A percentile compares a stretch with the other conserved stretches of the same genome.
Conservation (phyloP, 441 rosid genomes). For the Bruguiera hainesii region DNA sequence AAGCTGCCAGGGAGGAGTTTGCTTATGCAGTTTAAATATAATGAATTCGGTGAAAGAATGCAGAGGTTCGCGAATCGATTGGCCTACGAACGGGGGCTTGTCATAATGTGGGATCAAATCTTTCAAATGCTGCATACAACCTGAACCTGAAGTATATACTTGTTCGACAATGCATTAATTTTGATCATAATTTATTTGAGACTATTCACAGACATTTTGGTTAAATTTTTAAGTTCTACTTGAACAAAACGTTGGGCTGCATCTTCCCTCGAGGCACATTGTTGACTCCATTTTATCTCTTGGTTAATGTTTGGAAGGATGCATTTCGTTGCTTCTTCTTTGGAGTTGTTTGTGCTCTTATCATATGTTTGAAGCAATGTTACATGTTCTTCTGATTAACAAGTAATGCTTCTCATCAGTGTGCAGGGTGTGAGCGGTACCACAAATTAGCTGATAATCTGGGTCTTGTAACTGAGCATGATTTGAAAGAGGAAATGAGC, state of each 20-base stretch:
- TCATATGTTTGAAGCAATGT: constrained; percentile 7
- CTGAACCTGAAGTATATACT: neutral
- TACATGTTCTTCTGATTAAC: constrained; percentile 19
- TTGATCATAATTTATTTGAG: neutral
- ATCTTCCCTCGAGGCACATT: neutral
- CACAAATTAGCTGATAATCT: constrained; percentile 91
- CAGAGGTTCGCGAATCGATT: constrained; percentile 72
- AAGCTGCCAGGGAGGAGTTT: constrained; percentile 82
- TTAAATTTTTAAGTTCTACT: neutral
- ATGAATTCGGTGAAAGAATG: constrained; percentile 78
- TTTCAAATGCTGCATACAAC: no score
- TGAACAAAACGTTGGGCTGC: neutral
- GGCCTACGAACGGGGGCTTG: constrained; percentile 78
- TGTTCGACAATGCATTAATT: neutral
- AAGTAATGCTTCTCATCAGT: constrained; percentile 41
- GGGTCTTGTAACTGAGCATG: constrained; percentile 77
- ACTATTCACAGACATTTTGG: neutral
- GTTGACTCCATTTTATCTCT: neutral
- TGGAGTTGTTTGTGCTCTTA: constrained; percentile 6
- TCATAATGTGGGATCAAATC: neutral
- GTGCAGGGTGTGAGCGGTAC: constrained; percentile 84
- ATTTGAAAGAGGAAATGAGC: constrained; percentile 48
- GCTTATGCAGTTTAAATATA: constrained; percentile 70
- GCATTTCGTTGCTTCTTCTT: constrained; percentile 3
- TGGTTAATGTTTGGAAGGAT: neutral